A percentile compares a stretch with the other conserved stretches of the same genome.
Evolutionary conservation across 495 filamentous ascomycete species (phyloP).

Genomic region (Neurospora discreta): DNA sequence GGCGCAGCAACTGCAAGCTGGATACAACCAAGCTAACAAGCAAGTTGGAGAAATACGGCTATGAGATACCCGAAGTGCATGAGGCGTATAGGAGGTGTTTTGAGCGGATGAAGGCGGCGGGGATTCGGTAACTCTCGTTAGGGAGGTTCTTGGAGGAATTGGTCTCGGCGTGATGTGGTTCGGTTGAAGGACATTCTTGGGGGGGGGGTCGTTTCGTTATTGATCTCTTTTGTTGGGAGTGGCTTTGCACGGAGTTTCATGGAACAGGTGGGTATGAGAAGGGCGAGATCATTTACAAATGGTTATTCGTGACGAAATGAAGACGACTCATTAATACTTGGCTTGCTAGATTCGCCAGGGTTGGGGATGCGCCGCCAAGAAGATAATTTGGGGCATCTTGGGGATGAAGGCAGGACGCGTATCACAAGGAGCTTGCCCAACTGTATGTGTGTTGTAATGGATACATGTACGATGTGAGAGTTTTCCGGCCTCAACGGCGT

Average conservation of each 20-base stretch:
- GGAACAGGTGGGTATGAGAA: background rate
- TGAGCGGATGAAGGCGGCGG: conserved; percentile 51
- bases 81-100: conserved; percentile 51
- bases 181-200: background rate
- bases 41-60: conserved; percentile 49
- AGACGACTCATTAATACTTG: background rate
- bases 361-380: background rate
- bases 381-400: background rate
- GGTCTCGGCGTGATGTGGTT: background rate
- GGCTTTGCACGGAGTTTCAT: background rate
- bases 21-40: conserved; percentile 48
- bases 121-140: conserved; percentile 24
- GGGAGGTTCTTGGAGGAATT: background rate
- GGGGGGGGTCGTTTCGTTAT: background rate
- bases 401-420: background rate
- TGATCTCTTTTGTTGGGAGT: background rate
- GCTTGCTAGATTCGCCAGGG: background rate
- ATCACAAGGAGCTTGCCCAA: background rate
- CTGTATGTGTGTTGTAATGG: background rate
- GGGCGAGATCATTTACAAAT: background rate
- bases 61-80: conserved; percentile 49
- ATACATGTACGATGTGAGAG: background rate
- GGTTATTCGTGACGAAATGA: background rate
- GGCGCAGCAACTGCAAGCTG: conserved; percentile 52
- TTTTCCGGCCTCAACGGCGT: background rate